Percentiles rank a stretch among this genome's conserved stretches.
Conservation (phyloP, 371 early-diverging fungal genomes). For the Polyrhizophydium stewartii region DNA sequence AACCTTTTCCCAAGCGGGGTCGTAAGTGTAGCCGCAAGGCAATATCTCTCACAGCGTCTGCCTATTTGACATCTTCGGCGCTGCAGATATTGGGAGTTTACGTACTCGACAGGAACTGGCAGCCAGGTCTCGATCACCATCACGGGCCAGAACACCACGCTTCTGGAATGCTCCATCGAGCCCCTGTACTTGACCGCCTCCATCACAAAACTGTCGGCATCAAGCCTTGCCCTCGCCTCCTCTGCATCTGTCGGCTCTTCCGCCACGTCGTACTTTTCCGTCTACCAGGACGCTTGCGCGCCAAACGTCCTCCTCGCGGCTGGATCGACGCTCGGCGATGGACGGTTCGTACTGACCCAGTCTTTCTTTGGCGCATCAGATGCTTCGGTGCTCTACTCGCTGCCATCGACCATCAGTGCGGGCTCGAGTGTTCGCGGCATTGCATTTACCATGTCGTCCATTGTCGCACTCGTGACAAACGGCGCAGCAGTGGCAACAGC, state of each 20-base stretch:
- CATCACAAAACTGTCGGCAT: background rate
- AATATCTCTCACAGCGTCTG: too few species aligned
- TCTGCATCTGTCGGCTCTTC: background rate
- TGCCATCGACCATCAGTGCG: background rate
- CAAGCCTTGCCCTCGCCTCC: background rate
- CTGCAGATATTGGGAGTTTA: slow-evolving; percentile 10
- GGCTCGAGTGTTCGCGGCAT: slow-evolving; percentile 1
- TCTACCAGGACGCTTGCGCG: slow-evolving; percentile 6
- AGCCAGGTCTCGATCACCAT: slow-evolving; percentile 2
- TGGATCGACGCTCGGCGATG: slow-evolving; percentile 9
- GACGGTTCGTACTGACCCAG: slow-evolving; percentile 7
- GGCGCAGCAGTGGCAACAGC: background rate
- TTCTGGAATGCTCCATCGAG: slow-evolving; percentile 11
- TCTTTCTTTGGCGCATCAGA: slow-evolving; percentile 1
- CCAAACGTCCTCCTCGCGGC: slow-evolving; percentile 8
- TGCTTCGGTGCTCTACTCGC: background rate
- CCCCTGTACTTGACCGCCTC: background rate
- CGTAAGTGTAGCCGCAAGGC: too few species aligned
- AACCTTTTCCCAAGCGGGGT: too few species aligned
- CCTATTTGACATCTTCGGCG: too few species aligned
- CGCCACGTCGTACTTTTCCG: background rate
- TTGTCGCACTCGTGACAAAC: slow-evolving; percentile 3
- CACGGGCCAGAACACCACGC: slow-evolving; percentile 4
- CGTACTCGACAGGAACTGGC: background rate
- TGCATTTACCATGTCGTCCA: background rate